Conservation (phyloP, 2,329 filamentous ascomycete species). For the Myriosclerotinia duriaeana region DNA sequence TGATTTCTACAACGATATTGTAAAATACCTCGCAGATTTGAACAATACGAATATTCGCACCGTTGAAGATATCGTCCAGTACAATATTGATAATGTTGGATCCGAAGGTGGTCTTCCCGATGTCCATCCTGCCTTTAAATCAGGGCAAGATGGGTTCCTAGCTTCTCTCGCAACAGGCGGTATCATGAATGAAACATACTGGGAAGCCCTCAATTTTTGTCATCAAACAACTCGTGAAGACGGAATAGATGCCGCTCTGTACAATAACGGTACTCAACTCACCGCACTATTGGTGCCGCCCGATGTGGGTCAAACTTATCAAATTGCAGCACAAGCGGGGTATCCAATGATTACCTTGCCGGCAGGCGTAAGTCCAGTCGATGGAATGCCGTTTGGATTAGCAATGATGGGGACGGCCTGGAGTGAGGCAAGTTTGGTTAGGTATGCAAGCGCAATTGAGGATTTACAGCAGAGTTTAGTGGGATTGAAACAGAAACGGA, state of each 20-base stretch:
- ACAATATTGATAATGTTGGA: conserved; percentile 62
- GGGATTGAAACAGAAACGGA: conserved; percentile 49
- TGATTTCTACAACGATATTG: conserved; percentile 61
- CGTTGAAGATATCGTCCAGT: conserved; percentile 64
- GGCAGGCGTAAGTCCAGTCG: conserved; percentile 53
- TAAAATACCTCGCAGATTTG: conserved; percentile 48
- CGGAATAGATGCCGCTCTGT: conserved; percentile 69
- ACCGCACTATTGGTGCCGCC: conserved; percentile 67
- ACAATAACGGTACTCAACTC: conserved; percentile 46
- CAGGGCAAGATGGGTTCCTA: conserved; percentile 70
- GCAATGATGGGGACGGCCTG: conserved; percentile 62
- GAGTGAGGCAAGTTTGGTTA: conserved; percentile 56
- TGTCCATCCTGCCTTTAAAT: conserved; percentile 62
- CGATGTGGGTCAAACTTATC: conserved; percentile 65
- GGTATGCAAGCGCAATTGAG: conserved; percentile 63
- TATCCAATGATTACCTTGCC: conserved; percentile 73
- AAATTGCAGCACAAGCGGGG: conserved; percentile 72
- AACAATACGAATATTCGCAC: conserved; percentile 56
- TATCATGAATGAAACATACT: conserved; percentile 63
- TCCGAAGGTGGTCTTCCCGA: conserved; percentile 65
- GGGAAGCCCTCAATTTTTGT: conserved; percentile 62
- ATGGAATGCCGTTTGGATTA: conserved; percentile 62
- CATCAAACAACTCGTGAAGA: conserved; percentile 58
- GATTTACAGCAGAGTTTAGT: conserved; percentile 47
- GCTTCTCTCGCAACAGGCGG: conserved; percentile 62